Base-by-base conservation (phyloP, 164 flowering plant species). In the Sedum album region DNA sequence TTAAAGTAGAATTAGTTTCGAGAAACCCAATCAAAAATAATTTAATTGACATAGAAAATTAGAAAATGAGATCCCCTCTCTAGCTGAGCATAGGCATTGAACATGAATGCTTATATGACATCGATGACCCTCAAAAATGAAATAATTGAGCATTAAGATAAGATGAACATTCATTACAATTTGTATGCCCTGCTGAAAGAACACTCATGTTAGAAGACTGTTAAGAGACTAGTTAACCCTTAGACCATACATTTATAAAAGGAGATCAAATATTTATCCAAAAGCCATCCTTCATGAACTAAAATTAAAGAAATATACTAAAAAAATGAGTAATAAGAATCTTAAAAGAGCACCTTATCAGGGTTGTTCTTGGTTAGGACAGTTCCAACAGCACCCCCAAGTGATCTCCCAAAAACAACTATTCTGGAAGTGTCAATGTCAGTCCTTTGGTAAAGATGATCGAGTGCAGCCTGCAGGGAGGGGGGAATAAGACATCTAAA, bases 341-440 rank as follows among this genome's bases (percentile, higher is more conserved):
- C 38, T 1, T 21, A 21, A 35, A 35, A 3, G 25, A 63, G 35
- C 76, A 91, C 97, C 97, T 90, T 92, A 57, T 95, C 96, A 65
- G 97, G 97, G 74, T 95, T 95, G 72, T 92, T 89, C 77, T 79
- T 90, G 35, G 96, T 69, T 48, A 95, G 82, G 30, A 81, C 84
- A 66, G 99, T 76, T 71, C 99, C 97, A 75, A 95, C 99, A 41
- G 99, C 99, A 76, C 99, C 99, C 60, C 99, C 99, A 70, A 95
- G 96, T 64, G 97, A 92, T 75, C 99, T 86, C 71, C 99, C 99
- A 77, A 92, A 95, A 41, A 95, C 97, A 76, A 92, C 76, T 74
- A 95, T 89, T 70, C 87, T 86, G 67, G 90, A 82, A 30, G 93
- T 84, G 73, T 95, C 99, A 72, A 95, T 92, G 74, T 95, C 99